Base-by-base conservation (phyloP, 805 yeast species). In the Candida schatavii region DNA sequence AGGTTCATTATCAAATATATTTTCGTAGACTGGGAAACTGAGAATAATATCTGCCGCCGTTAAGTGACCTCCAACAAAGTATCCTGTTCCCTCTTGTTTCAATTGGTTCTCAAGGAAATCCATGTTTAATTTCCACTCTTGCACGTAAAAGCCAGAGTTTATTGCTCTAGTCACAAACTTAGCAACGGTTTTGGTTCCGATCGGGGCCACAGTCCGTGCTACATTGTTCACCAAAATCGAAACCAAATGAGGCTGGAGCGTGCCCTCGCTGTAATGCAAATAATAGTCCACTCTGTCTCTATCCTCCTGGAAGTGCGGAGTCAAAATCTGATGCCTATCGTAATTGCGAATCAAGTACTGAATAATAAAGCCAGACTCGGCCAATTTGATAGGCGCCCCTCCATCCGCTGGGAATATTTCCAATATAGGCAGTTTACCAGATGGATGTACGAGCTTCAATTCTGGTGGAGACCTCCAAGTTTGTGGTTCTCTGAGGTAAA, bases 381-480 rank as follows among this genome's bases (percentile, higher is more conserved):
- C 66, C 30, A 69, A 43, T 44, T 59, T 59, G 14, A 66, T 39
- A 1, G 56, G 51, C 5, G 66, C 65, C 39, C 55, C 47, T 2
- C 72, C 72, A 47, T 69, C 70, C 19, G 61, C 66, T 41, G 51
- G 57, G 30, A 52, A 48, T 5, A 65, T 52, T 46, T 77, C 83
- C 34, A 85, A 46, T 1, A 82, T 57, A 1, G 91, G 91, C 0
- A 80, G 64, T 52, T 79, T 80, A 0, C 88, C 89, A 18, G 78
- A 59, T 7, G 85, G 83, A 52, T 80, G 85, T 9, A 81, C 62
- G 30, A 74, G 64, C 44, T 67, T 67, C 30, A 82, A 57, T 28
- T 66, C 79, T 2, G 64, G 62, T 5, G 78, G 79, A 1, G 66
- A 69, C 32, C 77, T 61, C 59, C 69, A 68, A 15, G 69, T 65